Conservation (phyloP, 1,284 basidiomycete genomes). For the Austroboletus niveus region DNA sequence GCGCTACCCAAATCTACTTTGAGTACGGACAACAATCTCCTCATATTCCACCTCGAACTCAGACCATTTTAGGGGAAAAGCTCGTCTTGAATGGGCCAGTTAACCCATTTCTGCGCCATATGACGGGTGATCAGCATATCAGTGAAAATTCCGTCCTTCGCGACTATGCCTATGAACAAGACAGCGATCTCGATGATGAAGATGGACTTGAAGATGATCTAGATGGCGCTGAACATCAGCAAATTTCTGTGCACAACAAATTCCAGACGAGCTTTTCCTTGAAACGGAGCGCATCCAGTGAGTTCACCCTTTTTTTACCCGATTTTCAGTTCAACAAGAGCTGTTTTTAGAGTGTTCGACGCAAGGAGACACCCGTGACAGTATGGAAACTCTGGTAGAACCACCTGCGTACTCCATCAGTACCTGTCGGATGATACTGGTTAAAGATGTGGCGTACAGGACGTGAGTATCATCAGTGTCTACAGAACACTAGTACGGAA, state of each 20-base stretch:
- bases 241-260: neutral
- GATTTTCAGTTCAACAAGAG: neutral
- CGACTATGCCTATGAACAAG: conserved; percentile 28
- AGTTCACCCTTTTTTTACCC: neutral
- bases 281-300: conserved; percentile 5
- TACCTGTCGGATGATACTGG: conserved; percentile 25
- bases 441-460: conserved; percentile 27
- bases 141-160: conserved; percentile 22
- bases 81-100: neutral
- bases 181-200: conserved; percentile 32
- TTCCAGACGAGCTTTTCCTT: conserved; percentile 5
- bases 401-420: conserved; percentile 29
- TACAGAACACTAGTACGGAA: neutral
- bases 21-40: conserved; percentile 1
- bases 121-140: conserved; percentile 23
- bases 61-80: conserved; percentile 10
- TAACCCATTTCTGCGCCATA: conserved; percentile 21
- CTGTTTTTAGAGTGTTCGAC: neutral
- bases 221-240: neutral
- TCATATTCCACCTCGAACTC: neutral
- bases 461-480: conserved; percentile 21
- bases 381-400: neutral
- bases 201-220: conserved; percentile 3
- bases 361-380: neutral
- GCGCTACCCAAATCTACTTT: conserved; percentile 13